Conservation (phyloP, 768 basidiomycete genomes). For the Butyriboletus loyo region DNA sequence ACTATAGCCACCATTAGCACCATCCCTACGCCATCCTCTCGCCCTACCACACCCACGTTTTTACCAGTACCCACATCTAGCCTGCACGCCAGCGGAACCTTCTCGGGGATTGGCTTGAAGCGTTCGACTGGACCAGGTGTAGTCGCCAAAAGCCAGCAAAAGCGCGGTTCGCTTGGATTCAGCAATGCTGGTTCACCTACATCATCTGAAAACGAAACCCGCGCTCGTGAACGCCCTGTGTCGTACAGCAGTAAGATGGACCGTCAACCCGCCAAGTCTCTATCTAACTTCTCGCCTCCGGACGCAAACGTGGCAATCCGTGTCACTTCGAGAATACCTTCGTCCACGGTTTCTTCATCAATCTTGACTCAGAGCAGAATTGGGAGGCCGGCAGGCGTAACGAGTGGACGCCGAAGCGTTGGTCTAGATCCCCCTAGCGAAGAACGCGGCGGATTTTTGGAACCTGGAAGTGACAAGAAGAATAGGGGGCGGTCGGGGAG, state of each 20-base stretch:
- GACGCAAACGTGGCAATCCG: conserved; percentile 50
- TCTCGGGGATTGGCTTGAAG: conserved; percentile 48
- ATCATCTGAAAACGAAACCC: conserved; percentile 27
- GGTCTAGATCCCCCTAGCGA: conserved; percentile 29
- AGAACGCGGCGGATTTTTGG: conserved; percentile 14
- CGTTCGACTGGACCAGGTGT: conserved; percentile 53
- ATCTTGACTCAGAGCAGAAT: conserved; percentile 43
- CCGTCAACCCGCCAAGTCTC: conserved; percentile 29
- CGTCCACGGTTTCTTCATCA: conserved; percentile 34
- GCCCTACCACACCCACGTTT: conserved; percentile 74
- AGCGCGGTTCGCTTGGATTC: conserved; percentile 63
- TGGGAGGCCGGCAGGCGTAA: conserved; percentile 39
- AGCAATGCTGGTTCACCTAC: conserved; percentile 33
- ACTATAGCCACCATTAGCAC: conserved; percentile 57
- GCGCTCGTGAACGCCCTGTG: conserved; percentile 25
- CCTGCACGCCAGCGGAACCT: conserved; percentile 39
- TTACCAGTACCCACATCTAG: conserved; percentile 64
- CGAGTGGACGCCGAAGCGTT: conserved; percentile 44
- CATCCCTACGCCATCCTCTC: conserved; percentile 63
- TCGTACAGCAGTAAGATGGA: conserved; percentile 26
- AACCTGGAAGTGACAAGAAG: conserved; percentile 16
- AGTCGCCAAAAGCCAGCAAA: conserved; percentile 42
- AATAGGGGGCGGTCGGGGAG: conserved; percentile 31
- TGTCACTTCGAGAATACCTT: conserved; percentile 39
- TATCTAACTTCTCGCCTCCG: conserved; percentile 42